Base-by-base conservation (phyloP, 2,329 filamentous ascomycete species). In the Torrubiellomyces zombiae region DNA sequence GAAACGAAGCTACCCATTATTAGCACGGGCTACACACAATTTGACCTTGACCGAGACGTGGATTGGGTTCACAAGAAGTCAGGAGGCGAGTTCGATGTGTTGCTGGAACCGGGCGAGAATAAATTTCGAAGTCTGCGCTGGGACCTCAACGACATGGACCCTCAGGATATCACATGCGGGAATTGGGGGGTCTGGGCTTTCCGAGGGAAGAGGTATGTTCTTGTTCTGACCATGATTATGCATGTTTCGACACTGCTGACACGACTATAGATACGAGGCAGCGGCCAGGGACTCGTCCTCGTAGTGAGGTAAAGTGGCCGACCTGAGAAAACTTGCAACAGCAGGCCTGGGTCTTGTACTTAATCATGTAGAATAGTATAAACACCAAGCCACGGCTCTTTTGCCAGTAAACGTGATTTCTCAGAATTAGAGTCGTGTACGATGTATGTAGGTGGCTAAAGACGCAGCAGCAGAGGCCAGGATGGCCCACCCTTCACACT, bases 121-220 rank as follows among this genome's bases (percentile, higher is more conserved):
- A 65, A 63, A 10, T 98, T 98, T 59, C 68, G 86, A 42, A 98
- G 89, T 55, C 53, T 94, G 47, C 65, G 86, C 41, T 98, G 91
- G 91, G 91, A 98, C 53, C 51, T 98, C 43, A 94, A 98, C 44
- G 91, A 98, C 44, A 57, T 89, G 35, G 89, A 94, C 47, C 85
- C 86, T 6, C 80, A 91, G 45, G 89, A 95, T 50, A 62, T 95
- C 33, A 93, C 76, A 39, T 91, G 82, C 43, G 86, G 89, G 28
- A 98, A 98, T 51, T 98, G 83, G 82, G 89, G 89, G 8, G 61
- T 93, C 2, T 98, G 91, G 82, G 83, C 77, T 9, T 98, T 98
- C 60, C 71, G 89, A 54, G 89, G 89, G 39, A 98, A 98, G 70
- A 77, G 86, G 70, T 94, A 67, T 39, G 68, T 28, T 14, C 18